phyloP scores from a whole-genome alignment of 2,329 filamentous ascomycete species.

The Teratosphaeria pseudoeucalypti region DNA sequence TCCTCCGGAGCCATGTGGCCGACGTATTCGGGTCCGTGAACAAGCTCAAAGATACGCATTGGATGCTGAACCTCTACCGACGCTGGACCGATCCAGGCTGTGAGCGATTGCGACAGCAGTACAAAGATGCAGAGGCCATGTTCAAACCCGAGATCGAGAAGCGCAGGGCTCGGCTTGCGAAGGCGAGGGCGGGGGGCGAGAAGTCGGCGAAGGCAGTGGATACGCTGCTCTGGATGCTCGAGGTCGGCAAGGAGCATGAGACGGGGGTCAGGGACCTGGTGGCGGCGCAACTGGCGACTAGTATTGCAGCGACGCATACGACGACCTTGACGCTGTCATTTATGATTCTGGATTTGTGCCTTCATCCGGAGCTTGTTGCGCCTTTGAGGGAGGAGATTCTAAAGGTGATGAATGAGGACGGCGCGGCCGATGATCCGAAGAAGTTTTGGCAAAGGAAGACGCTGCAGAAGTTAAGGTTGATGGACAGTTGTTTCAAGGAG shows the following conservation, averaged over 20 bases:
- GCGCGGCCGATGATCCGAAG: conserved; percentile 1
- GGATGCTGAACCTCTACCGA: conserved; percentile 24
- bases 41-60: conserved; percentile 28
- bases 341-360: background rate
- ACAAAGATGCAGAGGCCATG: conserved; percentile 24
- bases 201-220: conserved; percentile 14
- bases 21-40: conserved; percentile 25
- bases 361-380: conserved; percentile 16
- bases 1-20: conserved; percentile 26
- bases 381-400: conserved; percentile 19
- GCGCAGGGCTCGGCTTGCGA: conserved; percentile 14
- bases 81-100: conserved; percentile 27
- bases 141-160: conserved; percentile 26
- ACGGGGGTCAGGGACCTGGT: conserved; percentile 11
- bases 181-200: conserved; percentile 8
- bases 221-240: conserved; percentile 19
- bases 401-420: conserved; percentile 13
- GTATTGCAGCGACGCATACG: conserved; percentile 17
- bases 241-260: conserved; percentile 7
- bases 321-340: conserved; percentile 17
- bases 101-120: conserved; percentile 18
- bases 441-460: conserved; percentile 17
- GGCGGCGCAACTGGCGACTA: conserved; percentile 10
- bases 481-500: conserved; percentile 26
- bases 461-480: conserved; percentile 18